phyloP scores from a whole-genome alignment of 805 yeast genomes.

The Metschnikowia koreensis region DNA sequence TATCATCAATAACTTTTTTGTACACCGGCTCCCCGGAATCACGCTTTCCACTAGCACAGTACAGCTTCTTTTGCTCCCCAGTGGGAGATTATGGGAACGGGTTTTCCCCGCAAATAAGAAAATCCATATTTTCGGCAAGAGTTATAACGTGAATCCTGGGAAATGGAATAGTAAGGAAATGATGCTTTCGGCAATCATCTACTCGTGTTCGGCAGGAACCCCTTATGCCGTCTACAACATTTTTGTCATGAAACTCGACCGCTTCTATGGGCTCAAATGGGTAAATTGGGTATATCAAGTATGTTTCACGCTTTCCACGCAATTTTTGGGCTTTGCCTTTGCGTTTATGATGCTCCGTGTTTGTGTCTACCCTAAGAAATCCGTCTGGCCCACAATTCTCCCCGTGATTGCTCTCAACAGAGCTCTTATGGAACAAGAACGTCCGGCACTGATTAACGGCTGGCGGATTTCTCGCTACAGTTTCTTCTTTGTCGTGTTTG shows the following conservation, averaged over 20 bases:
- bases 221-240: slow-evolving; percentile 44
- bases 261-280: slow-evolving; percentile 44
- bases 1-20: slow-evolving; percentile 55
- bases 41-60: slow-evolving; percentile 39
- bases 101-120: slow-evolving; percentile 25
- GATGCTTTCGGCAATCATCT: slow-evolving; percentile 45
- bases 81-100: slow-evolving; percentile 41
- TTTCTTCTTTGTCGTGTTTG: slow-evolving; percentile 36
- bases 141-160: slow-evolving; percentile 38
- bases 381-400: slow-evolving; percentile 45
- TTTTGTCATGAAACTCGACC: slow-evolving; percentile 42
- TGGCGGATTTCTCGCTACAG: slow-evolving; percentile 43
- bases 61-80: slow-evolving; percentile 38
- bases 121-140: slow-evolving; percentile 23
- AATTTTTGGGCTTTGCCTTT: slow-evolving; percentile 64
- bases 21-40: slow-evolving; percentile 53
- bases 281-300: slow-evolving; percentile 53
- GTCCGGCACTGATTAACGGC: slow-evolving; percentile 27
- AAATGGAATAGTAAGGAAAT: slow-evolving; percentile 45
- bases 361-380: slow-evolving; percentile 41
- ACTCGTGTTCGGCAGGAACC: slow-evolving; percentile 42
- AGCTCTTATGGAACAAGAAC: slow-evolving; percentile 37
- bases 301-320: slow-evolving; percentile 51
- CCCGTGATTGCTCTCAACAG: slow-evolving; percentile 44
- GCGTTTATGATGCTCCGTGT: slow-evolving; percentile 64